phyloP scores from a whole-genome alignment of 2,329 filamentous ascomycete genomes.

The Ophiognomonia clavigignenti-juglandacearum region DNA sequence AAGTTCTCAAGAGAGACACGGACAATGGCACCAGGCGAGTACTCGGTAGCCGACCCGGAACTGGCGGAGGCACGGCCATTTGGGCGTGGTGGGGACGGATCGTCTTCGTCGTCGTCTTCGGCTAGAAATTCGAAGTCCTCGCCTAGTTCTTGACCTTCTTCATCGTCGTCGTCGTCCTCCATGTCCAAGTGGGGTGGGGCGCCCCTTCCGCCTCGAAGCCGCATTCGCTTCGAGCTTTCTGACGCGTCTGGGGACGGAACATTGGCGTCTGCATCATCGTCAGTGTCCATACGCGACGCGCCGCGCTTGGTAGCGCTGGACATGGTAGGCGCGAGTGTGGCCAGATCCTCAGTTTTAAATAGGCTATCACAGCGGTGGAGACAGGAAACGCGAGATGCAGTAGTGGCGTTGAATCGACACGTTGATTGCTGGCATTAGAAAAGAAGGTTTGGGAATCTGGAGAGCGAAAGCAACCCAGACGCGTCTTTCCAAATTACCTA shows the following conservation, averaged over 20 bases:
- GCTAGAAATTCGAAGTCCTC: constrained; percentile 20
- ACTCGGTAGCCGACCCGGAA: constrained; percentile 26
- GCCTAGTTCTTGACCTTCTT: constrained; percentile 10
- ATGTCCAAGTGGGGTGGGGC: constrained; percentile 8
- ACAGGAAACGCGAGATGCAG: background rate
- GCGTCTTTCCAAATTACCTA: constrained; percentile 10
- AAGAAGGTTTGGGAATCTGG: background rate
- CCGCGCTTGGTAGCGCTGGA: constrained; percentile 34
- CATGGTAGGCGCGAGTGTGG: constrained; percentile 19
- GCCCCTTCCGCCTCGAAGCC: constrained; percentile 22
- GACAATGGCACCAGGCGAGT: constrained; percentile 79
- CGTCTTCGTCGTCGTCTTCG: constrained; percentile 7
- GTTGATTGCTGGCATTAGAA: too few relatives aligned
- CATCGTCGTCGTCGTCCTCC: constrained; percentile 21
- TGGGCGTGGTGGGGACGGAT: constrained; percentile 15
- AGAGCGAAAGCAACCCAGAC: constrained; percentile 10
- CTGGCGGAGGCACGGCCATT: constrained; percentile 11
- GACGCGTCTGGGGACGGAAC: constrained; percentile 21
- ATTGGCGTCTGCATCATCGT: constrained; percentile 28
- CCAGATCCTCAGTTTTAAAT: background rate
- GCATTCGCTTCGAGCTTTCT: constrained; percentile 32
- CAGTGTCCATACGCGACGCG: constrained; percentile 34
- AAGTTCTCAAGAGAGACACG: constrained; percentile 84
- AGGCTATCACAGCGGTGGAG: too few relatives aligned
- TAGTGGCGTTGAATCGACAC: background rate